Base-by-base conservation (phyloP, 371 early-diverging fungal genomes). In the Parasitella parasitica region DNA sequence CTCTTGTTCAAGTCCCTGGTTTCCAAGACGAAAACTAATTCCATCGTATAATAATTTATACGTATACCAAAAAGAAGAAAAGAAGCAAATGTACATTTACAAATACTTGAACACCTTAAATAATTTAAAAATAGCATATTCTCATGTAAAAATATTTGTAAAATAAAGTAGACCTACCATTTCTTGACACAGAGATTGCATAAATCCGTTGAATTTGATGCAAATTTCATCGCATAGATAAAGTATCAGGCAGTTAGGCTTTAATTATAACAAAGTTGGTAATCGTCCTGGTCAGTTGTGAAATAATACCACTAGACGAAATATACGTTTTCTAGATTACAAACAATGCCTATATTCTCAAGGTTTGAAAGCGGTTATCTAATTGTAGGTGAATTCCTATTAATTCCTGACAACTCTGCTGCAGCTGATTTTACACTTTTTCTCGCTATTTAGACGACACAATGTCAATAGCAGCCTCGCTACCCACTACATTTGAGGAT, bases 1-100 rank as follows among this genome's bases (percentile, higher is more conserved):
- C 67, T 18, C 24, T 74, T 41, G 65, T 75, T 12, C 66, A 74
- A 15, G 66, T 81, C 13, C 81, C 81, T 41, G 78, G 75, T n/a
- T 79, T 68, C 51, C 46, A 46, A 46, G 46, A 46, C 22, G 46
- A 46, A 46, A 46, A 46, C 22, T 46, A 46, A 46, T 13, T 12
- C 24, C 24, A 46, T 46, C 24, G 11, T 43, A 8, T 46, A 46
- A 46, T 46, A 46, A 24, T 46, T 46, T 9, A 22, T 22, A 46
- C 24, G 46, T 46, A 46, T 46, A 46, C 46, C 46, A 46, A 46
- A 46, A 46, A 46, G 41, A 41, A 41, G 18, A n/a, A 41, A n/a
- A n/a, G 32, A 32, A 11, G 11, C 46, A 46, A 46, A 22, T 46
- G 46, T 46, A 46, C 20, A 46, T 46, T 46, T 46, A 46, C 46